Conservation (phyloP, 228 moss, liverwort and hornwort genomes). For the Sphagnum magellanicum region DNA sequence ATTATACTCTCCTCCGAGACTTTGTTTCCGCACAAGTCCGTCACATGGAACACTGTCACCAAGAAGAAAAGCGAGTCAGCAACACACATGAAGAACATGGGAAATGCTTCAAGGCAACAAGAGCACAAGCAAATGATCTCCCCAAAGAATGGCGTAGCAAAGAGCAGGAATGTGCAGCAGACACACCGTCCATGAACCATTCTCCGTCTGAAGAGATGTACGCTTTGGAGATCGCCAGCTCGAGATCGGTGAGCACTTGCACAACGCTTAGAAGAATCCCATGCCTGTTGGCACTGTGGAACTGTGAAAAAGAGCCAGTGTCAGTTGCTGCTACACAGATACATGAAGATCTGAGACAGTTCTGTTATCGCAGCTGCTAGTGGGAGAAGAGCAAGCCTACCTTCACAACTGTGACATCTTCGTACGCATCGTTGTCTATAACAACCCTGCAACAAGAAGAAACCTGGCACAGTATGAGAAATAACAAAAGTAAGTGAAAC, state of each 20-base stretch:
- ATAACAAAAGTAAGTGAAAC: not conserved
- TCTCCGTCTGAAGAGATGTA: conserved; percentile 5
- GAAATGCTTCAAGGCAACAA: too few species aligned
- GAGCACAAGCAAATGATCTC: too few species aligned
- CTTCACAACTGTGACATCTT: conserved; percentile 2
- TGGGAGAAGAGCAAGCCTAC: not conserved
- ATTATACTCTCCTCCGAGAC: not conserved
- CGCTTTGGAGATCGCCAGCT: conserved; percentile 2
- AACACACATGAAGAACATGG: not conserved
- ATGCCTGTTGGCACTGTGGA: conserved; percentile 38
- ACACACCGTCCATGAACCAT: conserved; percentile 8
- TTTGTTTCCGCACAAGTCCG: not conserved
- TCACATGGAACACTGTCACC: conserved; percentile 6
- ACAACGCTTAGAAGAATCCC: conserved; percentile 1
- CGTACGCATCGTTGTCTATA: not conserved
- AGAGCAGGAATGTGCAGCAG: not conserved
- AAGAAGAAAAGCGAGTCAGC: conserved; percentile 9
- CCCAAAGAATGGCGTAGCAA: not conserved
- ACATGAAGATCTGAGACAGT: not conserved
- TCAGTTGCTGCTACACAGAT: not conserved
- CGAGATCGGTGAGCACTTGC: conserved; percentile 5
- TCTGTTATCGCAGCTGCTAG: not conserved
- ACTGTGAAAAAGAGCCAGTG: not conserved
- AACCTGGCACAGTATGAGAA: not conserved
- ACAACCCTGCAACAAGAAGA: conserved; percentile 2